phyloP scores from a whole-genome alignment of 352 stramenopile genomes.

The Phytopythium helicoides region DNA sequence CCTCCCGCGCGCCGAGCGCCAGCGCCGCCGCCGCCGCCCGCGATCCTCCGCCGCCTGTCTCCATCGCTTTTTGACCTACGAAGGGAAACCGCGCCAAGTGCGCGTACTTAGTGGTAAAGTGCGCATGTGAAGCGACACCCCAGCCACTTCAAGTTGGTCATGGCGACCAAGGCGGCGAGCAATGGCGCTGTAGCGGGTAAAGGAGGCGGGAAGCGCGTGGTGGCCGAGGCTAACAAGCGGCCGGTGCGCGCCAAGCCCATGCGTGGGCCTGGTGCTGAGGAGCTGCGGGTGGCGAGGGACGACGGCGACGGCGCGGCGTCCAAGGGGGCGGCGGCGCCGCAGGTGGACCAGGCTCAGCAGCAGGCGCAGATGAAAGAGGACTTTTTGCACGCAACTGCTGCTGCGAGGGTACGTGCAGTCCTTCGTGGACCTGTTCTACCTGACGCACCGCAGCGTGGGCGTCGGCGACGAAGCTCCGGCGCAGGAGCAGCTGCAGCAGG shows the following conservation, averaged over 20 bases:
- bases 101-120: too few species aligned
- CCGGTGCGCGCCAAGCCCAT: conserved; percentile 62
- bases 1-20: conserved; percentile 55
- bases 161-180: not conserved
- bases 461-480: not conserved
- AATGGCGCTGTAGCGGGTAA: not conserved
- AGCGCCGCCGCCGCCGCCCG: conserved; percentile 17
- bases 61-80: too few species aligned
- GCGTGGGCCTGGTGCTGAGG: conserved; percentile 30
- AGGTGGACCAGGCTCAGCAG: conserved; percentile 19
- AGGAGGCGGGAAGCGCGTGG: conserved; percentile 21
- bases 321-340: conserved; percentile 3
- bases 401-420: conserved; percentile 90
- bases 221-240: conserved; percentile 40
- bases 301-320: conserved; percentile 6
- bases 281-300: not conserved
- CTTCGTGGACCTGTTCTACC: conserved; percentile 95
- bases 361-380: conserved; percentile 74
- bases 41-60: conserved; percentile 5
- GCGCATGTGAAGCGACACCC: too few species aligned
- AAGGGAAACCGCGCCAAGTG: too few species aligned
- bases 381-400: conserved; percentile 86
- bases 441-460: conserved; percentile 80
- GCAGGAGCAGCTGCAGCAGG: conserved; percentile 16
- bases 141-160: not conserved